phyloP scores from a whole-genome alignment of 2,329 filamentous ascomycete species.

The Ceratocystis papillata region DNA sequence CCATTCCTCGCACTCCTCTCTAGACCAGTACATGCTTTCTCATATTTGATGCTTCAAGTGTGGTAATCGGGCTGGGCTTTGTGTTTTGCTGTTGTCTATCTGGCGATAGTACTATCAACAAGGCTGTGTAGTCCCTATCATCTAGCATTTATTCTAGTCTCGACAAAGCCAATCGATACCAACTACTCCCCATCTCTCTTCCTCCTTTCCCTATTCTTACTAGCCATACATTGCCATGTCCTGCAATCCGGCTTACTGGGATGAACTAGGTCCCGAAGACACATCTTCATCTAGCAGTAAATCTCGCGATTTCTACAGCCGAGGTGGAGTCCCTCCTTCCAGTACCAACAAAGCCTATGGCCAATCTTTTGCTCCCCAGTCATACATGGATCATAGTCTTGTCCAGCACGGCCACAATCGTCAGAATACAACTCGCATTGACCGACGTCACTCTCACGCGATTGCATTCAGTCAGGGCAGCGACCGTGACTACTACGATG shows the following conservation, averaged over 20 bases:
- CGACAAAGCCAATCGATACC: too few species aligned
- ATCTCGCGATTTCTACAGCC: slow-evolving; percentile 1
- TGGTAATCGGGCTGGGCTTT: too few species aligned
- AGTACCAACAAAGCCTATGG: slow-evolving; percentile 25
- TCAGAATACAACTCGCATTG: slow-evolving; percentile 15
- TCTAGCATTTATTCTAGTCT: too few species aligned
- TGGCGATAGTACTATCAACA: too few species aligned
- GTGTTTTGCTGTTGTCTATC: too few species aligned
- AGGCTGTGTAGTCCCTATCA: too few species aligned
- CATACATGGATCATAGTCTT: slow-evolving; percentile 19
- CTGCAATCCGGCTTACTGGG: slow-evolving; percentile 5
- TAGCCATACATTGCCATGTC: not conserved
- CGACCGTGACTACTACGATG: slow-evolving; percentile 14
- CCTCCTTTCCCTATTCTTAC: not conserved
- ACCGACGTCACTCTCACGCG: slow-evolving; percentile 19
- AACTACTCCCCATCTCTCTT: not conserved
- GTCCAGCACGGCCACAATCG: slow-evolving; percentile 1
- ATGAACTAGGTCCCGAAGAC: slow-evolving; percentile 6
- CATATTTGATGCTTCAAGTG: too few species aligned
- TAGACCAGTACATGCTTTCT: not conserved
- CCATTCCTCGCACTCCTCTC: not conserved
- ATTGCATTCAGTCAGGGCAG: slow-evolving; percentile 11
- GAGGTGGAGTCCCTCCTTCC: slow-evolving; percentile 23
- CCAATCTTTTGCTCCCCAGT: slow-evolving; percentile 19
- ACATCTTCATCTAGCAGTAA: not conserved